Percentiles rank a stretch among this genome's conserved stretches.
phyloP scores from a whole-genome alignment of 1,284 basidiomycete species.

The Fomitopsis palustris region DNA sequence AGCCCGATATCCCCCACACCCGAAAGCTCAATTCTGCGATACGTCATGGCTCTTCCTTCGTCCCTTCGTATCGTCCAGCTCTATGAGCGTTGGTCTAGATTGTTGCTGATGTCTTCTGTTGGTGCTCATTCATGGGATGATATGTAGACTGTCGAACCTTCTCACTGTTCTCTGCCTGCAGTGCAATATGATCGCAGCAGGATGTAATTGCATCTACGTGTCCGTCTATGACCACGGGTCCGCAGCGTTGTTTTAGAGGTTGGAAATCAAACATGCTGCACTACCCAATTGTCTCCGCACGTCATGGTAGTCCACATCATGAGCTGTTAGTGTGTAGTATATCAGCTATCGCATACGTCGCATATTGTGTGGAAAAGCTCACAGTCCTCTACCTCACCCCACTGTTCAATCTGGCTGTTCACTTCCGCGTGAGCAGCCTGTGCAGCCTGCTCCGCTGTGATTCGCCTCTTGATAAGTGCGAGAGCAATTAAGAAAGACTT shows the following conservation, averaged over 20 bases:
- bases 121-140: too few relatives aligned
- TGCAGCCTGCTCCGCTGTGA: constrained; percentile 84
- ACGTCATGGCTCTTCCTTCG: too few relatives aligned
- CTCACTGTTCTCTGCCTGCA: too few relatives aligned
- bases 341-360: background rate
- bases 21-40: too few relatives aligned
- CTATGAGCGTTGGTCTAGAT: too few relatives aligned
- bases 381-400: constrained; percentile 99
- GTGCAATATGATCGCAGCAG: too few relatives aligned
- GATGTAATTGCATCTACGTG: too few relatives aligned
- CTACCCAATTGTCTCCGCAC: constrained; percentile 86
- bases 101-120: too few relatives aligned
- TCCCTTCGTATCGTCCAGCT: too few relatives aligned
- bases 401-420: constrained; percentile 89
- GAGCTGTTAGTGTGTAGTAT: constrained; percentile 63
- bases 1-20: too few relatives aligned
- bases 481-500: constrained; percentile 92
- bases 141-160: too few relatives aligned
- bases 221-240: background rate
- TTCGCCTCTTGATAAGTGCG: constrained; percentile 73
- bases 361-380: constrained; percentile 34
- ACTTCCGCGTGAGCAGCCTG: constrained; percentile 91
- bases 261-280: constrained; percentile 53
- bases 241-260: constrained; percentile 12
- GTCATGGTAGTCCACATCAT: constrained; percentile 97